Evolutionary conservation across 176 grass and related monocot species (phyloP).

Genomic region (Hordeum vulgare): DNA sequence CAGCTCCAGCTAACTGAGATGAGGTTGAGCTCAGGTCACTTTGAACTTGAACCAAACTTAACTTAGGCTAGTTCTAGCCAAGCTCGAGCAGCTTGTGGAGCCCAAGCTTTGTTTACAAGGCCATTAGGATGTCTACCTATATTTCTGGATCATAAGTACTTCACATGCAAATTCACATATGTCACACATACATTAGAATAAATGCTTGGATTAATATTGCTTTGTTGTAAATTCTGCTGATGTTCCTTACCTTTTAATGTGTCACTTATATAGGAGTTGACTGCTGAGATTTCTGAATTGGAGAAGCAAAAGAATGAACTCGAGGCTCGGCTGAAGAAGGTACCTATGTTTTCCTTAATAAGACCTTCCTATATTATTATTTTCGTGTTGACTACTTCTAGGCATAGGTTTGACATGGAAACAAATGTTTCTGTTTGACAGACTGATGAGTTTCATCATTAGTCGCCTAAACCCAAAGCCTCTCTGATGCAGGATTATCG

Average conservation of each 20-base stretch:
- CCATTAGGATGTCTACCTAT: constrained; percentile 7
- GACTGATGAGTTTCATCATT: background rate
- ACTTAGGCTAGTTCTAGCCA: background rate
- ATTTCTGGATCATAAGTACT: background rate
- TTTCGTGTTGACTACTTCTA: constrained; percentile 2
- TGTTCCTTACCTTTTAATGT: background rate
- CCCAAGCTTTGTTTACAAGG: background rate
- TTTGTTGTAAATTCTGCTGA: background rate
- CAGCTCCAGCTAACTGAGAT: background rate
- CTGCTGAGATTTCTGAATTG: constrained; percentile 71
- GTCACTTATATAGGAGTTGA: constrained; percentile 65
- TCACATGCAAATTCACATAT: background rate
- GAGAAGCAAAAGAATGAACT: constrained; percentile 92
- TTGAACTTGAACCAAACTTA: background rate
- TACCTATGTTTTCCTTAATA: constrained; percentile 18
- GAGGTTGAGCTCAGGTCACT: too few species aligned
- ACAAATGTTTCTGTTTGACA: background rate
- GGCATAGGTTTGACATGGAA: constrained; percentile 2
- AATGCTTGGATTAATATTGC: background rate
- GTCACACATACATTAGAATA: constrained; percentile 4
- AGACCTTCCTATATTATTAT: background rate
- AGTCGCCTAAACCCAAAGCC: background rate
- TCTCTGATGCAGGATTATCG: background rate
- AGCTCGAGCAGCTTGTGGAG: background rate
- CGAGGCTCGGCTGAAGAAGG: constrained; percentile 92